These are phyloP conservation scores for Terfezia boudieri DNA, from an alignment of 495 filamentous ascomycete genomes.

Conservation along the genomic window DNA sequence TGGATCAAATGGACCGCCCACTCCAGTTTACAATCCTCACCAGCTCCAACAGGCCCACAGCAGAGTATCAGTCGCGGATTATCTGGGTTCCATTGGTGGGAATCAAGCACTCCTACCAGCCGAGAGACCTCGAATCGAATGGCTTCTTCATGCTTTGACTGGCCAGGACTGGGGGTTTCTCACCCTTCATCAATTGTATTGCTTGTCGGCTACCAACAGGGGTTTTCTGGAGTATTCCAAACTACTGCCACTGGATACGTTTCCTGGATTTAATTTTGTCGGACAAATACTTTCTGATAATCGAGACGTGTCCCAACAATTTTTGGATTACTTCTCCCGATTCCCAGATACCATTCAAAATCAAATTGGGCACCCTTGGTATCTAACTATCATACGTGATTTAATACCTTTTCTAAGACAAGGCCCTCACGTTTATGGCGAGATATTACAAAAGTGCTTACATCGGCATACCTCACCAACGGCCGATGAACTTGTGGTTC, in stretches of 20 bases:
- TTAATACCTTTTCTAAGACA: background rate
- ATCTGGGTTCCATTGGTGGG: background rate
- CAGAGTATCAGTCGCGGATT: too few species aligned
- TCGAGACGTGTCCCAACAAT: background rate
- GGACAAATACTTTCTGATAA: background rate
- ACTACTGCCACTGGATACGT: background rate
- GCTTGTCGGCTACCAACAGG: background rate
- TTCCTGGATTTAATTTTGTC: background rate
- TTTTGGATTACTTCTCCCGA: background rate
- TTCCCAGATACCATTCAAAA: background rate
- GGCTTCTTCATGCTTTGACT: background rate
- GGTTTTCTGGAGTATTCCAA: background rate
- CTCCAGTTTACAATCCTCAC: too few species aligned
- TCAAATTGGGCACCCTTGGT: background rate
- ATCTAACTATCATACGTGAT: background rate
- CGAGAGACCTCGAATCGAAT: background rate
- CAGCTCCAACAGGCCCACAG: too few species aligned
- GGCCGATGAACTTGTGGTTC: background rate
- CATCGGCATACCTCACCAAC: background rate
- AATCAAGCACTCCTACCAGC: background rate
- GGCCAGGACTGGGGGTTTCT: background rate
- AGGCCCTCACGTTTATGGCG: background rate
- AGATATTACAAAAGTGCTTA: background rate
- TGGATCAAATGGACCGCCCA: too few species aligned
- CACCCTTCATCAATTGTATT: background rate